Percentiles rank a stretch among this genome's conserved stretches.
Evolutionary conservation across 352 stramenopile genomes (phyloP).

Genomic region (Sclerospora graminicola): DNA sequence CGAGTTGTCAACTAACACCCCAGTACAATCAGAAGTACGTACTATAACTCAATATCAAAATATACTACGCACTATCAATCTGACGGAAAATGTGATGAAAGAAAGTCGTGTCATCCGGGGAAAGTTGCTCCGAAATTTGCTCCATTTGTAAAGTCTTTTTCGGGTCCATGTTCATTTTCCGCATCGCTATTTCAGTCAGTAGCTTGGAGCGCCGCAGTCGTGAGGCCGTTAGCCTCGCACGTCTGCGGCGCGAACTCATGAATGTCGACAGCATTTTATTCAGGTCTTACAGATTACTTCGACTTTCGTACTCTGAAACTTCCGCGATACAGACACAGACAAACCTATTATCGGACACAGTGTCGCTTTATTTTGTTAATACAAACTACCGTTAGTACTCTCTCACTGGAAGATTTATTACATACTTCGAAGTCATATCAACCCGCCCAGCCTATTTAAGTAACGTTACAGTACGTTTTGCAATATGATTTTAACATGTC

Average conservation of each 20-base stretch:
- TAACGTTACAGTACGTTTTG: no score
- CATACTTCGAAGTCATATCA: no score
- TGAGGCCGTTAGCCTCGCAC: slow-evolving; percentile 38
- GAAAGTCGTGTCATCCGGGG: slow-evolving; percentile 43
- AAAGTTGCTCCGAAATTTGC: slow-evolving; percentile 45
- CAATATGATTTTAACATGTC: no score
- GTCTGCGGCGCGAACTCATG: slow-evolving; percentile 27
- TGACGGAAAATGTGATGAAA: slow-evolving; percentile 63
- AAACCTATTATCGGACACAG: no score
- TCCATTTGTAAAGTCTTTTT: slow-evolving; percentile 53
- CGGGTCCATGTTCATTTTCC: slow-evolving; percentile 51
- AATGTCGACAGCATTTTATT: no score
- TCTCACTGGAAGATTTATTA: no score
- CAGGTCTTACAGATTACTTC: no score
- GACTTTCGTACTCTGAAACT: no score
- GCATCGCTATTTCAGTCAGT: slow-evolving; percentile 51
- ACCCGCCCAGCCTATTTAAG: no score
- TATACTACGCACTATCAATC: slow-evolving; percentile 35
- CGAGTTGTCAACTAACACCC: slow-evolving; percentile 32
- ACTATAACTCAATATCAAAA: not conserved
- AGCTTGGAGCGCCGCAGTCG: slow-evolving; percentile 41
- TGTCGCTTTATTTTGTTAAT: no score
- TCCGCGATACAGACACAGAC: no score
- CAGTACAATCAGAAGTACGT: slow-evolving; percentile 2
- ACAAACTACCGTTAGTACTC: no score